Percentiles rank a stretch among this genome's conserved stretches.
Evolutionary conservation across 129 eudicot genomes (phyloP).

Genomic region (Lonicera japonica): DNA sequence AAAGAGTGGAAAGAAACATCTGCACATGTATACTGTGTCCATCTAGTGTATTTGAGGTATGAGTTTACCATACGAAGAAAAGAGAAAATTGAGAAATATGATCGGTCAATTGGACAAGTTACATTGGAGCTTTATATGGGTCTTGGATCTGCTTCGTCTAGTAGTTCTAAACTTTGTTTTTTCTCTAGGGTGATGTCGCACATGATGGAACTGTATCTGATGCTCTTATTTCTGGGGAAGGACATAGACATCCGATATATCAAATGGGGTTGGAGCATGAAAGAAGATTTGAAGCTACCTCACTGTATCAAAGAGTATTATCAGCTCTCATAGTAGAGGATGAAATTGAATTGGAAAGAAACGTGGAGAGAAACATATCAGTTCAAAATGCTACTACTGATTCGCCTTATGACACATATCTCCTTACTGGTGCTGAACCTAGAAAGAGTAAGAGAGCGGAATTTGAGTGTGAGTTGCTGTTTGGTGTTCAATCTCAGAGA

Average conservation of each 20-base stretch:
- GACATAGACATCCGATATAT: too few species aligned
- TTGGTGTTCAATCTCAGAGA: slow-evolving; percentile 14
- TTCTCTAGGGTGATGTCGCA: slow-evolving; percentile 37
- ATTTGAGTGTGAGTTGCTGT: slow-evolving; percentile 29
- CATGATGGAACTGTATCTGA: slow-evolving; percentile 26
- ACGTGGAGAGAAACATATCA: slow-evolving; percentile 18
- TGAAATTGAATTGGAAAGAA: slow-evolving; percentile 60
- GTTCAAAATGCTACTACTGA: slow-evolving; percentile 21
- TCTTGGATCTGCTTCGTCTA: too few species aligned
- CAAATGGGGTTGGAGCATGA: slow-evolving; percentile 31
- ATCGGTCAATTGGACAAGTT: too few species aligned
- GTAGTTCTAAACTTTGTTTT: not conserved
- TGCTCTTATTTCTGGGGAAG: too few species aligned
- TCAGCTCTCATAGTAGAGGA: slow-evolving; percentile 84
- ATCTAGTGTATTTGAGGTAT: too few species aligned
- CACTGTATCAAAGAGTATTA: slow-evolving; percentile 78
- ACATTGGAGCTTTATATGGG: too few species aligned
- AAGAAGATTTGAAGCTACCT: slow-evolving; percentile 30
- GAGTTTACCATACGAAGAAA: too few species aligned
- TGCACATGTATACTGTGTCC: too few species aligned
- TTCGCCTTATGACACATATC: slow-evolving; percentile 37
- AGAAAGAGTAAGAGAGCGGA: slow-evolving; percentile 36
- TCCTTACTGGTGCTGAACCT: slow-evolving; percentile 30
- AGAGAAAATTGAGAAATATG: too few species aligned
- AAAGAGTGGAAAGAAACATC: too few species aligned